Conservation (phyloP, 2,329 filamentous ascomycete genomes). For the Penicillium rolfsii region DNA sequence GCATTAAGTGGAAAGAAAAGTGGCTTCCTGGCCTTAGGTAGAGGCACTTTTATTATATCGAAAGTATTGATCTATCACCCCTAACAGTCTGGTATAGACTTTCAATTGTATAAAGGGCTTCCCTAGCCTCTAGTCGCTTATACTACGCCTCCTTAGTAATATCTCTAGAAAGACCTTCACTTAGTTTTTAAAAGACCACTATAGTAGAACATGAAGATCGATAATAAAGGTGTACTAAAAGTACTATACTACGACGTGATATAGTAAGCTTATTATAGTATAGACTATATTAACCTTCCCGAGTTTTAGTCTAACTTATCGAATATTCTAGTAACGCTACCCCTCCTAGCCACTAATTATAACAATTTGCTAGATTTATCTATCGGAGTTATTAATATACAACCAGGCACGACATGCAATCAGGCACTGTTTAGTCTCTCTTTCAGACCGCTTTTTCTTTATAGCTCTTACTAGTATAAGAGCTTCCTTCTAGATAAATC, state of each 20-base stretch:
- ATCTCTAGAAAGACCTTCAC: background rate
- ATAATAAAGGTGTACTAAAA: background rate
- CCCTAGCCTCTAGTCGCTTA: too few species aligned
- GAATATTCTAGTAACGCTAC: background rate
- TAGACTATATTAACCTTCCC: background rate
- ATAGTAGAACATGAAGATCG: background rate
- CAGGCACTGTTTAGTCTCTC: too few species aligned
- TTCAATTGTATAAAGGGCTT: too few species aligned
- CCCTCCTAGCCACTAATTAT: background rate
- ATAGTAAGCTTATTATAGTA: background rate
- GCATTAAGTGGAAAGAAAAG: too few species aligned
- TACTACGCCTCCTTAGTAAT: background rate
- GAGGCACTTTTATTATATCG: too few species aligned
- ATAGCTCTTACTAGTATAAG: too few species aligned
- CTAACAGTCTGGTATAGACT: too few species aligned
- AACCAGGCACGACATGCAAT: too few species aligned
- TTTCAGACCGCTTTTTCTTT: too few species aligned
- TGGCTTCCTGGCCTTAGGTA: too few species aligned
- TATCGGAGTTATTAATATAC: background rate
- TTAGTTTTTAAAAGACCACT: background rate
- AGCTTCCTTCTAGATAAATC: too few species aligned
- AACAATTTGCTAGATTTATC: background rate
- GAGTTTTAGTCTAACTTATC: background rate
- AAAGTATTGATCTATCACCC: too few species aligned
- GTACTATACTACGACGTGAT: background rate